phyloP scores from a whole-genome alignment of 2,329 filamentous ascomycete species.

The Diplodia sapinea region DNA sequence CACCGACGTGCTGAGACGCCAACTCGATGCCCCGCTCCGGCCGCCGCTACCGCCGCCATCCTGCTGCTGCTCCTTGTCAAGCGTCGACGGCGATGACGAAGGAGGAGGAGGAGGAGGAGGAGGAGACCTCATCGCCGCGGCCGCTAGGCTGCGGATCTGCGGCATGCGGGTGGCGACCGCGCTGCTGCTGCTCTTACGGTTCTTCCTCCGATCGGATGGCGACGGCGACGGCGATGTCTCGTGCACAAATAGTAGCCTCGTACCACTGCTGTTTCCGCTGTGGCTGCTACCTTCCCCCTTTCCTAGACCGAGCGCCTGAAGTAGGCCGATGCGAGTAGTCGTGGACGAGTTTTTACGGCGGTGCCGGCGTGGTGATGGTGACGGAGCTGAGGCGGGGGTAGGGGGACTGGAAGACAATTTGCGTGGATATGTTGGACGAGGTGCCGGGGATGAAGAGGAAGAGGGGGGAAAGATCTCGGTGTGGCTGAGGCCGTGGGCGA shows the following conservation, averaged over 20 bases:
- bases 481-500: slow-evolving; percentile 16
- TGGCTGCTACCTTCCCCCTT: not conserved
- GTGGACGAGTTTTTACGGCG: not conserved
- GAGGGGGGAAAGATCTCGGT: not conserved
- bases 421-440: not conserved
- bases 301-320: not conserved
- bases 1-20: not conserved
- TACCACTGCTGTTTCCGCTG: no score
- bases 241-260: slow-evolving; percentile 4
- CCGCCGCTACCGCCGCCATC: not conserved
- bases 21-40: not conserved
- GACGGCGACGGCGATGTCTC: not conserved
- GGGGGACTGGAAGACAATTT: slow-evolving; percentile 1
- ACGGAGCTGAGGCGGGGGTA: not conserved
- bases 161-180: not conserved
- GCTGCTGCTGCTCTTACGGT: not conserved
- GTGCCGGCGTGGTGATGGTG: not conserved
- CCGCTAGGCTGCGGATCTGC: not conserved
- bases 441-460: not conserved
- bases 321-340: not conserved
- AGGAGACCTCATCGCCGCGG: not conserved
- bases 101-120: not conserved
- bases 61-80: not conserved
- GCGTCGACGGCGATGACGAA: not conserved
- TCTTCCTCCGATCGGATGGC: not conserved